phyloP scores from a whole-genome alignment of 225 moss, liverwort and hornwort genomes.

The Pleurozium schreberi region DNA sequence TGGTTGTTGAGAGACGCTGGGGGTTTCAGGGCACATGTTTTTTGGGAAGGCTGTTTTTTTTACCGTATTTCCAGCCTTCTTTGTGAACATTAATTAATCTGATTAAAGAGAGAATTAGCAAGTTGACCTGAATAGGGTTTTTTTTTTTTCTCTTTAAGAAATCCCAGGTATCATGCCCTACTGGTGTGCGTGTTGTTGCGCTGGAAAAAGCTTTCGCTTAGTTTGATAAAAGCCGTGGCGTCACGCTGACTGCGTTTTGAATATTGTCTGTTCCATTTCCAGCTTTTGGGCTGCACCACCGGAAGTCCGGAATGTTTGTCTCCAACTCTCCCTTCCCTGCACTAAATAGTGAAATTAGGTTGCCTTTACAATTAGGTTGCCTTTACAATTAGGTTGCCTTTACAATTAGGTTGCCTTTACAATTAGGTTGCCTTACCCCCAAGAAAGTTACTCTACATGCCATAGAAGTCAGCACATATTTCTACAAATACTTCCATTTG shows the following conservation, averaged over 20 bases:
- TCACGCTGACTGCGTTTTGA: neutral
- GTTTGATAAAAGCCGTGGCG: neutral
- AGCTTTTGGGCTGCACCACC: neutral
- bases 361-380: no score
- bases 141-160: neutral
- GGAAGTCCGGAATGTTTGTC: neutral
- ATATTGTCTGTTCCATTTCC: neutral
- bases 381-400: no score
- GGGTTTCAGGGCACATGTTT: neutral
- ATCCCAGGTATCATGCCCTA: neutral
- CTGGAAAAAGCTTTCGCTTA: neutral
- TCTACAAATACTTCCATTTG: no score
- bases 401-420: no score
- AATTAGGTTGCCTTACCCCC: no score
- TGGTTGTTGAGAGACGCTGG: neutral
- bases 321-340: neutral
- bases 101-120: neutral
- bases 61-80: neutral
- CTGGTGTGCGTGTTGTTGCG: neutral
- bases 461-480: no score
- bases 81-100: neutral
- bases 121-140: neutral
- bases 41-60: neutral
- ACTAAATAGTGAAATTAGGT: no score
- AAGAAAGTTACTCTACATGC: no score